phyloP scores from a whole-genome alignment of 352 stramenopile species.

The Phytophthora lateralis region DNA sequence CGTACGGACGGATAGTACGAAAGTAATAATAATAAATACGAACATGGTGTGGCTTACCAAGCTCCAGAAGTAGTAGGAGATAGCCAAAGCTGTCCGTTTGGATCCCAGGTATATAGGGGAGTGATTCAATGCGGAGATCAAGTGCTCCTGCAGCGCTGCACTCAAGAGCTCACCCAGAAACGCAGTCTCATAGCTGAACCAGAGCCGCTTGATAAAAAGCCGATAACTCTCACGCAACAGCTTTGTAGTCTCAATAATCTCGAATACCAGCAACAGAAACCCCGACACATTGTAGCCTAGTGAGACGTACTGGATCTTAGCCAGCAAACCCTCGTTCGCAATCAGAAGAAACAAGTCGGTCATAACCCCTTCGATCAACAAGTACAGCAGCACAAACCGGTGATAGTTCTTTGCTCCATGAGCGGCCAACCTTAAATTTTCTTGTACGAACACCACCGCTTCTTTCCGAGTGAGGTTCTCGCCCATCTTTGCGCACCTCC shows the following conservation, averaged over 20 bases:
- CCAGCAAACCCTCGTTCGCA: conserved; percentile 30
- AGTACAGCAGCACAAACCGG: conserved; percentile 13
- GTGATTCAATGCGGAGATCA: conserved; percentile 20
- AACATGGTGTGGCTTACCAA: conserved; percentile 22
- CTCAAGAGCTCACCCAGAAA: conserved; percentile 27
- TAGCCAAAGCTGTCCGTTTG: conserved; percentile 20
- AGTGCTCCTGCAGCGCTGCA: conserved; percentile 15
- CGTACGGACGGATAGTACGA: conserved; percentile 20
- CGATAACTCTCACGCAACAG: conserved; percentile 2
- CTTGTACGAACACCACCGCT: conserved; percentile 12
- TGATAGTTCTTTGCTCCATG: conserved; percentile 16
- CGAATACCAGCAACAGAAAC: conserved; percentile 31
- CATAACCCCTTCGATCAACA: conserved; percentile 18
- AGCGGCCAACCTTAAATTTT: conserved; percentile 7
- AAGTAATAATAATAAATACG: conserved; percentile 16
- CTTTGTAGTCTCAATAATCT: conserved; percentile 30
- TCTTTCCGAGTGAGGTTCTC: conserved; percentile 6
- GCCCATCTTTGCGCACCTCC: background rate
- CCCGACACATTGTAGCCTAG: conserved; percentile 30
- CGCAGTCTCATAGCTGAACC: conserved; percentile 35
- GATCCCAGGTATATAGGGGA: conserved; percentile 12
- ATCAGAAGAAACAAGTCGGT: conserved; percentile 25
- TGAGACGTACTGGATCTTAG: conserved; percentile 35
- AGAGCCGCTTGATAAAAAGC: conserved; percentile 21
- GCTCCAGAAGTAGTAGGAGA: conserved; percentile 31